Conservation (phyloP, 768 basidiomycete genomes). For the Brasilioporus rufonigricans region DNA sequence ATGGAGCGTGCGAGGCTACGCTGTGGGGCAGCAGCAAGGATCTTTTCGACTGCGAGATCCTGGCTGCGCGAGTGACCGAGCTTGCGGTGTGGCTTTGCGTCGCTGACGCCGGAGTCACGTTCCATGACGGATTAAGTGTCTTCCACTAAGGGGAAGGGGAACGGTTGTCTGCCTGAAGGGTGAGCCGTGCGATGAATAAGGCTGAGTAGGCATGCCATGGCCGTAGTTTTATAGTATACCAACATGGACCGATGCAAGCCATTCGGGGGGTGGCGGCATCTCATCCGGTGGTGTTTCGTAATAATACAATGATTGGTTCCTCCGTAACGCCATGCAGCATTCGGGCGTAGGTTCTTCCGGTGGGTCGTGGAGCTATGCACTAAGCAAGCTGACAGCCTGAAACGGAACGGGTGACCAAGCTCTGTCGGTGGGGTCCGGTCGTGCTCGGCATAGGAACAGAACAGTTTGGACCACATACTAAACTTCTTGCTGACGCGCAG, state of each 20-base stretch:
- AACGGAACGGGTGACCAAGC: not conserved
- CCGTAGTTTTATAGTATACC: slow-evolving; percentile 22
- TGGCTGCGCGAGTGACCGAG: slow-evolving; percentile 3
- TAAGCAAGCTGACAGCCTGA: slow-evolving; percentile 16
- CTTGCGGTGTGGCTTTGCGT: slow-evolving; percentile 16
- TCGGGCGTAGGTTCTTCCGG: not conserved
- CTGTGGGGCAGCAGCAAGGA: not conserved
- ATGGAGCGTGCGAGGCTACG: slow-evolving; percentile 29
- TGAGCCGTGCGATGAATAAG: slow-evolving; percentile 1
- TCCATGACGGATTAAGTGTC: slow-evolving; percentile 6
- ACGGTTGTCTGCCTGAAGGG: not conserved
- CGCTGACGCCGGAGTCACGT: slow-evolving; percentile 3
- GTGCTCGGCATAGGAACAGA: not conserved
- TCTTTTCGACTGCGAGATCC: slow-evolving; percentile 10
- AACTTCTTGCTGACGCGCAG: slow-evolving; percentile 17
- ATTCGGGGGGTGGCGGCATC: not conserved
- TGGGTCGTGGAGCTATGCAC: slow-evolving; percentile 16
- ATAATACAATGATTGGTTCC: not conserved
- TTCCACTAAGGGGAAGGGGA: slow-evolving; percentile 1
- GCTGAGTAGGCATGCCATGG: not conserved
- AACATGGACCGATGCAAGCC: not conserved
- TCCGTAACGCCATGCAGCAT: not conserved
- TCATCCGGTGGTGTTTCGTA: not conserved
- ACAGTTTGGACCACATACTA: slow-evolving; percentile 12
- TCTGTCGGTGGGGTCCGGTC: not conserved